Percentiles rank a stretch among this genome's conserved stretches.
These are phyloP conservation scores for Pichia cephalocereana DNA, from an alignment of 805 yeast species.

Conservation along the genomic window DNA sequence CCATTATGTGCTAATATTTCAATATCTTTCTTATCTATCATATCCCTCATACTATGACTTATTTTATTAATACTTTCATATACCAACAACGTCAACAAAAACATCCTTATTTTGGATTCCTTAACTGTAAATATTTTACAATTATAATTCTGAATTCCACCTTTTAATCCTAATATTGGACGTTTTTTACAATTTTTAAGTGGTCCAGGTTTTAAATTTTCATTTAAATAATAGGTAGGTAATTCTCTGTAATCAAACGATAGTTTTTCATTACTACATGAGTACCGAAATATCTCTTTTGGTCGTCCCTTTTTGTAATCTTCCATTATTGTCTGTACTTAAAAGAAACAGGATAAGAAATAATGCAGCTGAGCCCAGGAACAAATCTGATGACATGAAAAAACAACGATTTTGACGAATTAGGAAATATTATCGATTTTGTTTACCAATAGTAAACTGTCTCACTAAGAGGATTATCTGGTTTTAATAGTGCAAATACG, in stretches of 20 bases:
- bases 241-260: slow-evolving; percentile 1
- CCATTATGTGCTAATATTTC: slow-evolving; percentile 11
- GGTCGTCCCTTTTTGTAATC: background rate
- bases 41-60: background rate
- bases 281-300: slow-evolving; percentile 3
- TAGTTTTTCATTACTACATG: background rate
- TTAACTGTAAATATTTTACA: background rate
- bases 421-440: no score
- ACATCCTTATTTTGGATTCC: slow-evolving; percentile 3
- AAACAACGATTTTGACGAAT: no score
- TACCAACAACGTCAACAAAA: slow-evolving; percentile 4
- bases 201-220: background rate
- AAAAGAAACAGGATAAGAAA: no score
- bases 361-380: no score
- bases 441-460: background rate
- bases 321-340: no score
- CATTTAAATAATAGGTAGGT: background rate
- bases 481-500: slow-evolving; percentile 51
- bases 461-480: no score
- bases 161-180: background rate
- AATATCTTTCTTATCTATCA: background rate
- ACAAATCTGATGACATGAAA: no score
- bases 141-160: background rate
- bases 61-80: background rate
- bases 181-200: background rate